Conservation (phyloP, 2,329 filamentous ascomycete genomes). For the Aureobasidium sp. region DNA sequence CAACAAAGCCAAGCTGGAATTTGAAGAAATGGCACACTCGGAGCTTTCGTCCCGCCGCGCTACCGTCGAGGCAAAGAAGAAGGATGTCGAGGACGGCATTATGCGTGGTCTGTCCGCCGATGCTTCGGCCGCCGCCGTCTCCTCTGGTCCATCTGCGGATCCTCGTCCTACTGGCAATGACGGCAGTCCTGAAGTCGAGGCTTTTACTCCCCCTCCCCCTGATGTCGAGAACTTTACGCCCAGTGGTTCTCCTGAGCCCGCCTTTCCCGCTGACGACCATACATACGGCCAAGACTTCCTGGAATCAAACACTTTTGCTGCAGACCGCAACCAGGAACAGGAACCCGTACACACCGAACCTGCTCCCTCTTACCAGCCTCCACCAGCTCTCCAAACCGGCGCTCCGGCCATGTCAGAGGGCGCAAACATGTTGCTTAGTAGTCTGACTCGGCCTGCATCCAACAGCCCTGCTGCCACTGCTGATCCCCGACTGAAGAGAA, state of each 20-base stretch:
- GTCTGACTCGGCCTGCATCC: conserved; percentile 19
- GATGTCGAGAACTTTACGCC: conserved; percentile 82
- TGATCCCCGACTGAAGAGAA: conserved; percentile 28
- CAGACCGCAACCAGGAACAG: conserved; percentile 19
- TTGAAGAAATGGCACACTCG: conserved; percentile 59
- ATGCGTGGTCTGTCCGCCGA: conserved; percentile 64
- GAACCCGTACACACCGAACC: conserved; percentile 22
- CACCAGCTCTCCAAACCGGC: conserved; percentile 16
- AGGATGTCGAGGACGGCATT: conserved; percentile 83
- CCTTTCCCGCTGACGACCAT: conserved; percentile 18
- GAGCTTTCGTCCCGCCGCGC: conserved; percentile 59
- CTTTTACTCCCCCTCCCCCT: conserved; percentile 59
- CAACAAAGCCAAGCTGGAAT: conserved; percentile 59
- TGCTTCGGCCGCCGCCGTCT: not conserved
- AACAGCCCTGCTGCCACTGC: conserved; percentile 9
- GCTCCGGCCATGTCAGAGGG: conserved; percentile 9
- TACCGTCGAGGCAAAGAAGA: conserved; percentile 72
- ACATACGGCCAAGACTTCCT: conserved; percentile 11
- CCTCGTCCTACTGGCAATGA: conserved; percentile 15
- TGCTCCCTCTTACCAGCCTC: conserved; percentile 21
- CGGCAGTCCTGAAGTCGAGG: conserved; percentile 30
- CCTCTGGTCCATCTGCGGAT: conserved; percentile 21
- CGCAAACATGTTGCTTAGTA: conserved; percentile 21
- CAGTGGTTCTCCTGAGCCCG: conserved; percentile 45
- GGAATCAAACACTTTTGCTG: conserved; percentile 13